Evolutionary conservation across 352 stramenopile genomes (phyloP).

Genomic region (Salisapilia sapeloensis): DNA sequence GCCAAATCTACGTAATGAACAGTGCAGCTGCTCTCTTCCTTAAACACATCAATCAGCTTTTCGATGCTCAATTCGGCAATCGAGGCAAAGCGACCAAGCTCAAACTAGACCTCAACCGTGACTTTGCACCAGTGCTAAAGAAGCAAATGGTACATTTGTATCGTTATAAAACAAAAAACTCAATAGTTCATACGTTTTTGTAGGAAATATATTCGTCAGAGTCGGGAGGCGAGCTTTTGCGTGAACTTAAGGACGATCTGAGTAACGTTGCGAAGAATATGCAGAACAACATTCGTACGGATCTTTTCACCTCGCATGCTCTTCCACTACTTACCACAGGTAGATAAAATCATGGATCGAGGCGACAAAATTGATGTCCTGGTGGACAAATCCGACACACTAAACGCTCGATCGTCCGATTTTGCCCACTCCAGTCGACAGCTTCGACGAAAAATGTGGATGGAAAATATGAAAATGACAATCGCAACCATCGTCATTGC

Average conservation of each 20-base stretch:
- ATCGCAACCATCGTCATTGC: conserved; percentile 52
- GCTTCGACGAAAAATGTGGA: conserved; percentile 66
- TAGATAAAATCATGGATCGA: conserved; percentile 70
- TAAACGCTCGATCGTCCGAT: conserved; percentile 64
- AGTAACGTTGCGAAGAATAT: conserved; percentile 64
- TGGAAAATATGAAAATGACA: conserved; percentile 81
- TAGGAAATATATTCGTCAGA: conserved; percentile 68
- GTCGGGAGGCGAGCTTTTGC: conserved; percentile 51
- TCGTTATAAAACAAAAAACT: neutral
- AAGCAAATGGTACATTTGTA: conserved; percentile 51
- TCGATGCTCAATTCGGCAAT: conserved; percentile 75
- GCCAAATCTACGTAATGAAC: neutral
- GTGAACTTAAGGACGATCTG: conserved; percentile 67
- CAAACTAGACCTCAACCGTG: conserved; percentile 74
- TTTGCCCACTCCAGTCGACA: conserved; percentile 75
- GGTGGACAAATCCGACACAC: conserved; percentile 74
- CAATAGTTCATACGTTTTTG: conserved; percentile 1
- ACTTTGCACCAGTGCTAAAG: conserved; percentile 70
- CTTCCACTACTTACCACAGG: conserved; percentile 8
- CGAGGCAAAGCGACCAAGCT: conserved; percentile 78
- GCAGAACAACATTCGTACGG: conserved; percentile 69
- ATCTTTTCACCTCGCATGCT: neutral
- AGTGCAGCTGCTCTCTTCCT: conserved; percentile 71
- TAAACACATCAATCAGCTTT: conserved; percentile 73
- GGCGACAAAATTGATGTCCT: conserved; percentile 80